Evolutionary conservation across 2,329 filamentous ascomycete species (phyloP).

Genomic region (Xylariaceae sp.): DNA sequence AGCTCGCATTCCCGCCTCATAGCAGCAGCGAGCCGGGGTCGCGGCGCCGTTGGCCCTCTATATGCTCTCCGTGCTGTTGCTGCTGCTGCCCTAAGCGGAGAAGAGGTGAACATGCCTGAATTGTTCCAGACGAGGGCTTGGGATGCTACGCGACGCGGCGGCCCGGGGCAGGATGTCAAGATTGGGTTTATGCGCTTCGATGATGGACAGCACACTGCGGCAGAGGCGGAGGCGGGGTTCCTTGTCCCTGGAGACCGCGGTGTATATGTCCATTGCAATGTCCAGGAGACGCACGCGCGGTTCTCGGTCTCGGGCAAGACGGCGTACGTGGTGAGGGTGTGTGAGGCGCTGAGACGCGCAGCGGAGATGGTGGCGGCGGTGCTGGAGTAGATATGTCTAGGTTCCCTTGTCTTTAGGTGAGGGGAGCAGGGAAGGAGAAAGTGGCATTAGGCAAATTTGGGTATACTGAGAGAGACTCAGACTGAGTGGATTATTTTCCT

Average conservation of each 20-base stretch:
- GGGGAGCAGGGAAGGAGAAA: no score
- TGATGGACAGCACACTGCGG: conserved; percentile 6
- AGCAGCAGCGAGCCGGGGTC: conserved; percentile 3
- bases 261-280: conserved; percentile 16
- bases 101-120: background rate
- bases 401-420: no score
- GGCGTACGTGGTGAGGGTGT: conserved; percentile 1
- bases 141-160: conserved; percentile 13
- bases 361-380: background rate
- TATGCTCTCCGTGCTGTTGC: conserved; percentile 10
- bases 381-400: no score
- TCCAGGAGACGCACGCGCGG: background rate
- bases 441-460: no score
- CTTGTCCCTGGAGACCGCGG: conserved; percentile 12
- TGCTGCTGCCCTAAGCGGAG: no score
- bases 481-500: no score
- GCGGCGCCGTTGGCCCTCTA: conserved; percentile 9
- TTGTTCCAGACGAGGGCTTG: conserved; percentile 15
- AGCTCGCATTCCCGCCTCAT: conserved; percentile 4
- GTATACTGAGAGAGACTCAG: no score
- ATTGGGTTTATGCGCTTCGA: conserved; percentile 14
- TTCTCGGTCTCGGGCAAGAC: conserved; percentile 3
- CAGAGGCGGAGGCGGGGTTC: conserved; percentile 10
- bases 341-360: background rate
- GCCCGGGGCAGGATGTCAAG: conserved; percentile 15